Base-by-base conservation (phyloP, 805 yeast species). In the Vanderwaltozyma verrucispora region DNA sequence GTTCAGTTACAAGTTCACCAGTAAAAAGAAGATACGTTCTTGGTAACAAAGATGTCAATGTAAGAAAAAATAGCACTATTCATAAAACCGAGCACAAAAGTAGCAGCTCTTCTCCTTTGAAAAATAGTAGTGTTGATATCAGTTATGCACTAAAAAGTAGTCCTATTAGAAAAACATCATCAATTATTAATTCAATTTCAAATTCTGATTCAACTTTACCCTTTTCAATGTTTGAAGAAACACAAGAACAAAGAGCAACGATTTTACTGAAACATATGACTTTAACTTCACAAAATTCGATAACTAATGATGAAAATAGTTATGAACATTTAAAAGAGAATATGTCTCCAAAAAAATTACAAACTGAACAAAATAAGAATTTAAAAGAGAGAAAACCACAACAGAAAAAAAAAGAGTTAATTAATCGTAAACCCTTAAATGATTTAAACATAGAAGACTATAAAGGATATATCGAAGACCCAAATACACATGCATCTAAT, bases 241-340 rank as follows among this genome's bases (percentile, higher is more conserved):
- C 50, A 2, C 36, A 40, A 19, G 44, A 41, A 8, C 45, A 48
- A 19, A 42, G 56, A 26, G 39, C 41, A 5, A 34, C 40, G 3
- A 34, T 37, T 15, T 28, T 50, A 12, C 41, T 45, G 30, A 32
- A 38, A 23, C 51, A 50, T 28, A 45, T 34, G 51, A 50, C 42
- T 51, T 55, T 37, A 42, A 51, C 32, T 47, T 56, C 32, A 39
- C 20, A 18, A 9, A 24, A 30, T 7, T 44, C 16, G 58, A 51
- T 33, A 36, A 52, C 23, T 37, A 51, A 32, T 46, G 59, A 36
- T 48, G 63, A 35, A 47, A 47, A 45, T 17, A 43, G 45, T 30
- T 43, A 41, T 28, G 44, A 47, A 19, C 38, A 41, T 20, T 38
- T 45, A 23, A 42, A 43, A 33, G 49, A 44, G 42, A 44, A 45